Conservation (phyloP, 495 filamentous ascomycete species). For the Endocarpon pusillum region DNA sequence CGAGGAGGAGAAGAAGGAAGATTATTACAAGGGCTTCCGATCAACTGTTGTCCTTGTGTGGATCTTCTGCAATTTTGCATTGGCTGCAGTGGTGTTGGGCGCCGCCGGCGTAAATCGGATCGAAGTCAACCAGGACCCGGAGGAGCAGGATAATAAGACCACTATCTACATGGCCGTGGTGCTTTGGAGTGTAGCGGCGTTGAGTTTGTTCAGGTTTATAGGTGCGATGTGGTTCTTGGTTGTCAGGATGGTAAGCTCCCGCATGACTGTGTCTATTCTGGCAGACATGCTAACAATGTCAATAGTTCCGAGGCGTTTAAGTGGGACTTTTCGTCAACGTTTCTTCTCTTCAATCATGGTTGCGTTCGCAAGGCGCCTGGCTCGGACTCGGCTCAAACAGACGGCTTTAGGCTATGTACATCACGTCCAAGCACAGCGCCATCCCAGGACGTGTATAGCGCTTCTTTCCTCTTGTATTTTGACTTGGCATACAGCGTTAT, state of each 20-base stretch:
- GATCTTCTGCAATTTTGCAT: constrained; percentile 92
- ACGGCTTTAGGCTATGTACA: no score
- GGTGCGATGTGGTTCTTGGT: constrained; percentile 93
- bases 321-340: constrained; percentile 6
- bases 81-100: constrained; percentile 73
- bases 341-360: constrained; percentile 12
- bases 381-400: no score
- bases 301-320: constrained; percentile 34
- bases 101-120: constrained; percentile 64
- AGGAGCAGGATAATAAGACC: constrained; percentile 28
- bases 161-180: constrained; percentile 83
- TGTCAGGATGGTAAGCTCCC: constrained; percentile 60
- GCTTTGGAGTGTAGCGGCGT: constrained; percentile 77
- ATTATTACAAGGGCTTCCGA: constrained; percentile 95
- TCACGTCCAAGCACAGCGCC: no score
- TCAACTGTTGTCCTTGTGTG: constrained; percentile 81
- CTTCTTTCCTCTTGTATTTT: no score
- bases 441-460: no score
- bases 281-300: constrained; percentile 7
- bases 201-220: constrained; percentile 77
- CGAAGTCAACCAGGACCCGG: constrained; percentile 24
- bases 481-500: no score
- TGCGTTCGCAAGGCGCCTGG: no score
- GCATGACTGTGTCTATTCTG: neutral
- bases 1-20: constrained; percentile 72